A percentile compares a stretch with the other conserved stretches of the same genome.
Evolutionary conservation across 2,329 filamentous ascomycete species (phyloP).

Genomic region (Trichophyton benhamiae): DNA sequence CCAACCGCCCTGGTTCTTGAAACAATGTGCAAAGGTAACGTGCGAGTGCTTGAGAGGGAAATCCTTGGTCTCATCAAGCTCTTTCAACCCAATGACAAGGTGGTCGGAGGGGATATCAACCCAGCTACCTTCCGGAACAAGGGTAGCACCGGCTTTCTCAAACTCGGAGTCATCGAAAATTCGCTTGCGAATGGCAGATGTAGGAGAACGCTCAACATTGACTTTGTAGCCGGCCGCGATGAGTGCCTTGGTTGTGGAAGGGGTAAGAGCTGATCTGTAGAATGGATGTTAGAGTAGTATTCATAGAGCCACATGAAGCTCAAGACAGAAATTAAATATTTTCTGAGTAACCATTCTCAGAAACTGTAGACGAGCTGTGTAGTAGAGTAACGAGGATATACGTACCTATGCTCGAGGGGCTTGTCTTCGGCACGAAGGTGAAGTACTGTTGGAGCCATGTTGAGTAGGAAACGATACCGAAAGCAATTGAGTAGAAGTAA

Average conservation of each 20-base stretch:
- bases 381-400: not conserved
- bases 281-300: not conserved
- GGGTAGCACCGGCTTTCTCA: conserved; percentile 27
- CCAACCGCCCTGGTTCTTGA: conserved; percentile 18
- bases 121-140: conserved; percentile 32
- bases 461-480: not conserved
- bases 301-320: not conserved
- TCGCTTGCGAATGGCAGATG: conserved; percentile 17
- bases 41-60: conserved; percentile 16
- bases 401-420: conserved; percentile 15
- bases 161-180: conserved; percentile 32
- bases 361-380: not conserved
- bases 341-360: not conserved
- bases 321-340: not conserved
- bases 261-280: conserved; percentile 17
- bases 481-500: not conserved
- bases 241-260: conserved; percentile 29
- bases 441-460: conserved; percentile 9
- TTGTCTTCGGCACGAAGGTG: conserved; percentile 17
- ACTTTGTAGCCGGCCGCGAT: conserved; percentile 30
- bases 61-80: conserved; percentile 16
- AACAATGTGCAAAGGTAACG: conserved; percentile 19
- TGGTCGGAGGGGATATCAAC: conserved; percentile 23
- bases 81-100: conserved; percentile 17
- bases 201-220: conserved; percentile 28